Percentiles rank a stretch among this genome's conserved stretches.
phyloP scores from a whole-genome alignment of 108 stramenopile genomes.

The Licmophora abbreviata region DNA sequence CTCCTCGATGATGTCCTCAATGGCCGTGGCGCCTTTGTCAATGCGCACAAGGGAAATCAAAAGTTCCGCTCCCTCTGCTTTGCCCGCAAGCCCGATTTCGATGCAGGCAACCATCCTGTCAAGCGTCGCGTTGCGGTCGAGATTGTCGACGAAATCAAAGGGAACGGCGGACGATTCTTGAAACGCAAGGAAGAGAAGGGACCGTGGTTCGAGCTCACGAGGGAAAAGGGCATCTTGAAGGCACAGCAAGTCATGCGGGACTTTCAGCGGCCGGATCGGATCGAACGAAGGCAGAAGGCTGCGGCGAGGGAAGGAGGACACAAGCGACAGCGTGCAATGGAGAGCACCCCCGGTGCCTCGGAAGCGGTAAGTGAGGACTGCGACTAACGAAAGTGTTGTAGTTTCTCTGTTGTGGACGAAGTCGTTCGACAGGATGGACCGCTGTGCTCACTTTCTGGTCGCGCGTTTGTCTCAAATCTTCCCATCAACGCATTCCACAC shows the following conservation, averaged over 20 bases:
- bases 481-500: background rate
- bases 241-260: conserved; percentile 73
- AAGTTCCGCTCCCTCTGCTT: conserved; percentile 52
- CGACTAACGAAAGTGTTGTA: conserved; percentile 6
- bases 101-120: conserved; percentile 45
- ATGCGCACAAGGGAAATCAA: conserved; percentile 56
- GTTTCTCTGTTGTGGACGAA: too few relatives aligned
- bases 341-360: conserved; percentile 17
- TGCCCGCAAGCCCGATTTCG: conserved; percentile 51
- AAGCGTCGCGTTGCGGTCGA: conserved; percentile 57
- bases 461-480: background rate
- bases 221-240: conserved; percentile 59
- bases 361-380: conserved; percentile 2
- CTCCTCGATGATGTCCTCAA: conserved; percentile 37
- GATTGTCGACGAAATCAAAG: conserved; percentile 25
- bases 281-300: conserved; percentile 45
- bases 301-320: conserved; percentile 24
- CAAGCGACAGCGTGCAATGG: conserved; percentile 17
- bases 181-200: conserved; percentile 33
- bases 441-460: background rate
- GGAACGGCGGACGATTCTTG: conserved; percentile 43
- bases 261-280: conserved; percentile 65
- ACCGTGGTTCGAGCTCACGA: conserved; percentile 52
- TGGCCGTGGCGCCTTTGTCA: conserved; percentile 68
- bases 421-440: too few relatives aligned